Percentiles rank a stretch among this genome's conserved stretches.
Conservation (phyloP, 2,329 filamentous ascomycete genomes). For the Colletotrichum sp. region DNA sequence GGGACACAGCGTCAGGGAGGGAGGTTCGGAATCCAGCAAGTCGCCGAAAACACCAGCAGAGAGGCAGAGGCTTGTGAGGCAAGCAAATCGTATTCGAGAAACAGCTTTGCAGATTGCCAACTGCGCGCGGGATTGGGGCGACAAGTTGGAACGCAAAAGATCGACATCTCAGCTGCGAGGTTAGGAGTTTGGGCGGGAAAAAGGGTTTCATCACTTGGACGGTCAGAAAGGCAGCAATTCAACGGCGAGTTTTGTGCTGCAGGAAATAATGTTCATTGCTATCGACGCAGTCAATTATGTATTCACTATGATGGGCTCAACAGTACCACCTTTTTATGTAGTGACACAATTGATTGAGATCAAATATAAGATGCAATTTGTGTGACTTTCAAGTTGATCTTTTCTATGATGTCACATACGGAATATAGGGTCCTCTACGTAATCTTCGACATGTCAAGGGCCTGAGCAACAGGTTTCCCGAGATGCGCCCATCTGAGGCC, state of each 20-base stretch:
- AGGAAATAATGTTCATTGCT: not conserved
- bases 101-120: constrained; percentile 15
- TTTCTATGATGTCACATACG: not conserved
- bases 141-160: constrained; percentile 8
- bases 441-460: not conserved
- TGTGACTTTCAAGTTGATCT: not conserved
- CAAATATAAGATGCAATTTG: not conserved
- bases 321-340: not conserved
- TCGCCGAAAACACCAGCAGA: not conserved
- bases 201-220: not conserved
- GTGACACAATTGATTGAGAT: not conserved
- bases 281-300: not conserved
- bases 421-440: not conserved
- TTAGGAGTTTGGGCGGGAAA: not conserved
- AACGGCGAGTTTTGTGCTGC: not conserved
- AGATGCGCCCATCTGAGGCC: not conserved
- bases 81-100: constrained; percentile 13
- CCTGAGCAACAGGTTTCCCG: not conserved
- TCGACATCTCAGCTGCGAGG: constrained; percentile 11
- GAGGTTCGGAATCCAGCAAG: not conserved
- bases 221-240: not conserved
- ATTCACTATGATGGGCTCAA: not conserved
- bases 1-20: constrained; percentile 20
- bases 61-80: not conserved
- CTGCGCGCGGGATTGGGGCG: constrained; percentile 17